Conservation (phyloP, 345 rosid genomes). For the Ailanthus altissimus region DNA sequence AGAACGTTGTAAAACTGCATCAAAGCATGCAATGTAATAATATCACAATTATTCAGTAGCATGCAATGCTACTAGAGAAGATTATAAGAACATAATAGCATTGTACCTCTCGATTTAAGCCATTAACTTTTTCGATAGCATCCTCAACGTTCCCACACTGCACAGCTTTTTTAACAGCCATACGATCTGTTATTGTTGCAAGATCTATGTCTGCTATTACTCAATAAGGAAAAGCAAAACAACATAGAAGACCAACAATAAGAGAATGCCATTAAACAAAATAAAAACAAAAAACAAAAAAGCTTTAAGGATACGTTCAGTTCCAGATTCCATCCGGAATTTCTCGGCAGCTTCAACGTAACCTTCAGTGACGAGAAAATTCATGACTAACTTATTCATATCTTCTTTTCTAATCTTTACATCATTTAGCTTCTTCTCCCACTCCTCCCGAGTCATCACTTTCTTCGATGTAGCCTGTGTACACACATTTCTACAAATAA, state of each 20-base stretch:
- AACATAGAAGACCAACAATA: not conserved
- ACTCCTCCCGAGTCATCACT: conserved; percentile 74
- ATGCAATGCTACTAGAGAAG: not conserved
- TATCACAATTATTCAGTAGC: not conserved
- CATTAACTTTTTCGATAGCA: conserved; percentile 95
- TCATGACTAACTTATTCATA: conserved; percentile 96
- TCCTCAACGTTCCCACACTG: conserved; percentile 95
- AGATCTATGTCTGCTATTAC: conserved; percentile 93
- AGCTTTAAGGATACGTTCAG: conserved; percentile 72
- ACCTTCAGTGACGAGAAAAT: conserved; percentile 96
- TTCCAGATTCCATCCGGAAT: conserved; percentile 89
- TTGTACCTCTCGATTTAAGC: conserved; percentile 85
- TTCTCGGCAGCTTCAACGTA: conserved; percentile 94
- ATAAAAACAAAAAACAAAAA: not conserved
- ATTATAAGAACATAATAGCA: conserved; percentile 8
- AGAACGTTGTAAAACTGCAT: not conserved
- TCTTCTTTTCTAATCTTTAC: conserved; percentile 91
- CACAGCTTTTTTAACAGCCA: conserved; percentile 98
- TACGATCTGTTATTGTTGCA: conserved; percentile 83
- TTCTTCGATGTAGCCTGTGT: conserved; percentile 65
- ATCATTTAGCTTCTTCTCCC: conserved; percentile 93
- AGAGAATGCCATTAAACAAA: not conserved
- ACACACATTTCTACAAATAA: conserved; percentile 11
- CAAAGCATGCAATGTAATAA: not conserved
- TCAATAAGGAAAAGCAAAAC: conserved; percentile 46